These are phyloP conservation scores for Alnus glutinosa DNA, from an alignment of 306 rosid species.

Conservation along the genomic window DNA sequence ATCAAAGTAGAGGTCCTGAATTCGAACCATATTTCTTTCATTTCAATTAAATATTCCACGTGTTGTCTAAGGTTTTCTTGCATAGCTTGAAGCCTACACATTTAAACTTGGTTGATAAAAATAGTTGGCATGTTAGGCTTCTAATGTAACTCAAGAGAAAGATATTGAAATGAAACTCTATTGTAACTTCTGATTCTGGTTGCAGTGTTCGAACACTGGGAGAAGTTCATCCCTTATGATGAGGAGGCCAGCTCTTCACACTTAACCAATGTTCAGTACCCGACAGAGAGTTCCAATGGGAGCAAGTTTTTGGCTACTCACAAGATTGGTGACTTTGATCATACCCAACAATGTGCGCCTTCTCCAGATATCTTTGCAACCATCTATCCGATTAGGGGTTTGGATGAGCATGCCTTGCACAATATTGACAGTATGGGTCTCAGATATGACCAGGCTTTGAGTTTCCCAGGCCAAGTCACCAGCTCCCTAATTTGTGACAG, in stretches of 20 bases:
- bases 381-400: slow-evolving; percentile 27
- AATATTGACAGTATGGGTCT: slow-evolving; percentile 54
- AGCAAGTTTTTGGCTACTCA: slow-evolving; percentile 62
- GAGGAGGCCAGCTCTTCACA: slow-evolving; percentile 63
- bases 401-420: slow-evolving; percentile 71
- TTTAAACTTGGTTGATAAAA: neutral
- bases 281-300: slow-evolving; percentile 59
- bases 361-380: slow-evolving; percentile 62
- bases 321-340: slow-evolving; percentile 55
- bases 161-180: slow-evolving; percentile 13
- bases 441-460: slow-evolving; percentile 54
- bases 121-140: slow-evolving; percentile 10
- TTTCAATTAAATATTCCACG: too few species aligned
- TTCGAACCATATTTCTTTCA: too few species aligned
- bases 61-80: neutral
- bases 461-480: slow-evolving; percentile 59
- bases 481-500: slow-evolving; percentile 60
- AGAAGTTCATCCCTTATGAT: slow-evolving; percentile 46
- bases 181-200: slow-evolving; percentile 25
- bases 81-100: slow-evolving; percentile 6
- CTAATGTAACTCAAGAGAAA: slow-evolving; percentile 16
- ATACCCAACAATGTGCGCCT: slow-evolving; percentile 53
- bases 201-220: slow-evolving; percentile 71
- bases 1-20: too few species aligned
- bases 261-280: slow-evolving; percentile 39